Conservation (phyloP, 164 flowering plant genomes). For the Stephania japonica region DNA sequence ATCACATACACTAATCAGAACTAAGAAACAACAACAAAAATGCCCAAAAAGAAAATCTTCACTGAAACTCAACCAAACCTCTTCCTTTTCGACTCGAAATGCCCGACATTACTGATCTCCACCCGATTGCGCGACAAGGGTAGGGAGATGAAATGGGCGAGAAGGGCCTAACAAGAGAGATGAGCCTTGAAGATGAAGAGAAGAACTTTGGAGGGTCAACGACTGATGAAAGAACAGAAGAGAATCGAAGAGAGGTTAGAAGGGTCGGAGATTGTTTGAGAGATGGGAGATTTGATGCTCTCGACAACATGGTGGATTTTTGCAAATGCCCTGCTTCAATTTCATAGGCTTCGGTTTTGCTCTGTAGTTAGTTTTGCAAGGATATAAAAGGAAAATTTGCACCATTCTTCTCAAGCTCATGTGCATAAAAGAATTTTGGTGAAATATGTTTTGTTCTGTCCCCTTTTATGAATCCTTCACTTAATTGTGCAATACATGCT, state of each 20-base stretch:
- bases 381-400: too few relatives aligned
- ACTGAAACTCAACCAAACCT: too few relatives aligned
- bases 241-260: slow-evolving; percentile 14
- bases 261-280: slow-evolving; percentile 22
- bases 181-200: slow-evolving; percentile 9
- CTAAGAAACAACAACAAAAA: not conserved
- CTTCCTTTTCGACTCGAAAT: slow-evolving; percentile 16
- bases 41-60: too few relatives aligned
- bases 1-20: not conserved
- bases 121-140: slow-evolving; percentile 10
- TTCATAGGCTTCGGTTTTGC: not conserved
- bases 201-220: slow-evolving; percentile 10
- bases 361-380: not conserved
- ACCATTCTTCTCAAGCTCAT: too few relatives aligned
- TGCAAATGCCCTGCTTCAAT: not conserved
- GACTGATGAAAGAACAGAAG: slow-evolving; percentile 15
- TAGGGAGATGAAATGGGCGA: slow-evolving; percentile 13
- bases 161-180: not conserved
- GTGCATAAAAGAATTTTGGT: too few relatives aligned
- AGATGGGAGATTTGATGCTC: slow-evolving; percentile 23
- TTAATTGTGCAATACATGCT: too few relatives aligned
- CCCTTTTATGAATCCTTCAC: too few relatives aligned
- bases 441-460: too few relatives aligned
- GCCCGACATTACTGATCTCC: slow-evolving; percentile 15
- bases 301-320: slow-evolving; percentile 24